A percentile compares a stretch with the other conserved stretches of the same genome.
Evolutionary conservation across 169 alveolate species (phyloP).

Genomic region (Perkinsus olseni): DNA sequence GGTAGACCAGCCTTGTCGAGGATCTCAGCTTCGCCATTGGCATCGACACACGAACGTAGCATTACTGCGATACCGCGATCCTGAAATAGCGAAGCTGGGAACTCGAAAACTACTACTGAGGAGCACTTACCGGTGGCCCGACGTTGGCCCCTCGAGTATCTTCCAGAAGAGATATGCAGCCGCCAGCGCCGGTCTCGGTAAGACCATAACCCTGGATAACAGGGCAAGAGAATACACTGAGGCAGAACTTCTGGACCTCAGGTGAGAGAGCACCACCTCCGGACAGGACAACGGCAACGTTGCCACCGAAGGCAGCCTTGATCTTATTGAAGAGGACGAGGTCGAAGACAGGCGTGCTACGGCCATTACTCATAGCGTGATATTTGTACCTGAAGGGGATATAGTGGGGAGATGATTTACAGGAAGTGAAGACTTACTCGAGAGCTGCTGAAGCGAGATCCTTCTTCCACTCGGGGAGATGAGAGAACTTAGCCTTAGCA

Average conservation of each 20-base stretch:
- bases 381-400: neutral
- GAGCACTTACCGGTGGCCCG: constrained; percentile 46
- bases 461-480: too few species aligned
- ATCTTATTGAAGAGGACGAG: constrained; percentile 37
- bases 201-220: constrained; percentile 73
- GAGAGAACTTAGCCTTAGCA: constrained; percentile 10
- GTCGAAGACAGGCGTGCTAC: constrained; percentile 32
- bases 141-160: constrained; percentile 49
- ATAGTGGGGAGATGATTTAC: too few species aligned
- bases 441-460: too few species aligned
- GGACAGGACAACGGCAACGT: constrained; percentile 41
- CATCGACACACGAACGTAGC: neutral
- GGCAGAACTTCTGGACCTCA: constrained; percentile 43
- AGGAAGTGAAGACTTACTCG: too few species aligned
- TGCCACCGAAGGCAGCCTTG: constrained; percentile 60
- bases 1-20: neutral
- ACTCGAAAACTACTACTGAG: constrained; percentile 52
- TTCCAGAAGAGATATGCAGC: constrained; percentile 32
- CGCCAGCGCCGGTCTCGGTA: constrained; percentile 66
- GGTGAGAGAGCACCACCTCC: constrained; percentile 64
- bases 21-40: constrained; percentile 40
- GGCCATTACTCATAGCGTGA: neutral
- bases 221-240: constrained; percentile 44
- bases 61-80: neutral
- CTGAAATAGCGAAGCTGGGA: constrained; percentile 40